phyloP scores from a whole-genome alignment of 2,329 filamentous ascomycete species.

The Pyrenophora teres region DNA sequence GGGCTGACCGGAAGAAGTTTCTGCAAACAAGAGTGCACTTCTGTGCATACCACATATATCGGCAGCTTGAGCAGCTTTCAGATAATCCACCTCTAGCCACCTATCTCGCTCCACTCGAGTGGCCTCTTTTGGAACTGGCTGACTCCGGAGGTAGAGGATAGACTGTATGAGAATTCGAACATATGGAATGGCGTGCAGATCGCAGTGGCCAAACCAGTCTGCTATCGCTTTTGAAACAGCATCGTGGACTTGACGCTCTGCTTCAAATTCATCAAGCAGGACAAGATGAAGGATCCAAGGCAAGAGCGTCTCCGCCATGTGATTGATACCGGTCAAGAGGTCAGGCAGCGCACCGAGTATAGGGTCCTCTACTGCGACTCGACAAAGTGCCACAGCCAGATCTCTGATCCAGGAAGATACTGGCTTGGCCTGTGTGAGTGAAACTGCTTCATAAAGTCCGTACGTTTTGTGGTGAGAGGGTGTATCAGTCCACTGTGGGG shows the following conservation, averaged over 20 bases:
- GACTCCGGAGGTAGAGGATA: slow-evolving; percentile 86
- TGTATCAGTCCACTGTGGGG: slow-evolving; percentile 18
- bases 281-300: slow-evolving; percentile 86
- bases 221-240: slow-evolving; percentile 68
- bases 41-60: slow-evolving; percentile 82
- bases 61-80: slow-evolving; percentile 72
- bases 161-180: slow-evolving; percentile 75
- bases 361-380: slow-evolving; percentile 61
- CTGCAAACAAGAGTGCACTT: slow-evolving; percentile 80
- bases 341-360: slow-evolving; percentile 71
- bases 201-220: slow-evolving; percentile 63
- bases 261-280: slow-evolving; percentile 69
- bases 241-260: slow-evolving; percentile 61
- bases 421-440: slow-evolving; percentile 20
- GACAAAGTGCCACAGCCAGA: slow-evolving; percentile 63
- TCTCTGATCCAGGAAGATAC: slow-evolving; percentile 63
- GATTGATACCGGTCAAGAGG: slow-evolving; percentile 67
- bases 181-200: slow-evolving; percentile 61
- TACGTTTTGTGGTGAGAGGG: slow-evolving; percentile 9
- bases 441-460: slow-evolving; percentile 24
- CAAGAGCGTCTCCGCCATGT: slow-evolving; percentile 74
- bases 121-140: slow-evolving; percentile 72
- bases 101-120: slow-evolving; percentile 77
- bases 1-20: slow-evolving; percentile 67
- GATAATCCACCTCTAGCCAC: slow-evolving; percentile 86